Evolutionary conservation across 78 protist species (phyloP), one percentile per base, ranked within the genome.

Genomic region (slime mould (Dictyostelium discoideum)): DNA sequence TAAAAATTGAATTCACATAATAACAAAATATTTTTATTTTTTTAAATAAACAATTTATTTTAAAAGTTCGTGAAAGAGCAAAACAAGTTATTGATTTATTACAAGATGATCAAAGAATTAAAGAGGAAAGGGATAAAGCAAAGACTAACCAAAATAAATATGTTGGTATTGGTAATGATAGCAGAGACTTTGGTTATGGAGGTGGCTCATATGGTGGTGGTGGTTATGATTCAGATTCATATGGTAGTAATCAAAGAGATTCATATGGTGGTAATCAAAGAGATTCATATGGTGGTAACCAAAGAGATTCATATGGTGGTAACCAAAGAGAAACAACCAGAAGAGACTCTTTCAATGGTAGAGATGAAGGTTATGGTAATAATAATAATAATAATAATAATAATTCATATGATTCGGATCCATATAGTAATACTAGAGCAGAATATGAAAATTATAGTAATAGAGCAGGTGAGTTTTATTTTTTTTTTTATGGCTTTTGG

Each of bases 111-210:
- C 80, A 93, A 63, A 85, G 92, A 80, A 86, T 93, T 44, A 86
- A 87, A 60, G 92, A 84, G 29, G 96, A 93, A 76, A 69, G 96
- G 65, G 96, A 93, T 14, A 93, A 93, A 26, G 96, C 96, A 9
- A 86, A 93, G 63, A 6, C 77, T 39, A 93, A 93, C 44, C 93
- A 85, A 44, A 93, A 93, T 29, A 93, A 93, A 87, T 93, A 87
- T 84, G 96, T 93, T 44, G 96, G 96, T 74, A 93, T 93, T 77
- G 96, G 96, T 78, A 85, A 84, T 74, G 96, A 85, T 40, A 60
- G 77, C 13, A 84, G 94, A 84, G 82, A 46, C 65, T 44, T 44
- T 24, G 80, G 83, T 6, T 20, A n/a, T 29, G 81, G 83, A 2
- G 20, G 39, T 9, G 76, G 84, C 6, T 22, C 46, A 24, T 32